Conservation (phyloP, 306 rosid genomes). For the Lablab purpureus region DNA sequence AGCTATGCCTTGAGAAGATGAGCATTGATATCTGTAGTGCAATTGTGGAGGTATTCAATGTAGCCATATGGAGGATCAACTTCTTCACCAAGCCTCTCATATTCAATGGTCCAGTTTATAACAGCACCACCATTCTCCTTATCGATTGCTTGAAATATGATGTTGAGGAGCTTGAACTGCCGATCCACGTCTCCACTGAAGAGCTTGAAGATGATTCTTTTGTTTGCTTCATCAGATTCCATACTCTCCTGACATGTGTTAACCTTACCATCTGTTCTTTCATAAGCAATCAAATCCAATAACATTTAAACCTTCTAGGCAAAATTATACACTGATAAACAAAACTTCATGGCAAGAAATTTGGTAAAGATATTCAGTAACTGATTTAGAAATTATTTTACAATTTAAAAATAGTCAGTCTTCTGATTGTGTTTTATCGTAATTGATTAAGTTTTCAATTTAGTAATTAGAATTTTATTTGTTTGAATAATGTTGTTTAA, state of each 20-base stretch:
- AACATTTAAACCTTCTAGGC: too few species aligned
- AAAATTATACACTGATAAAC: too few species aligned
- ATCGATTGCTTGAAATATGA: not conserved
- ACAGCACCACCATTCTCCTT: not conserved
- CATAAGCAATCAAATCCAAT: too few species aligned
- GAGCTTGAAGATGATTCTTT: not conserved
- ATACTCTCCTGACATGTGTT: constrained; percentile 7
- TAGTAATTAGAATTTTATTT: too few species aligned
- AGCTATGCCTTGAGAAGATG: constrained; percentile 39
- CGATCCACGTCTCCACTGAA: not conserved
- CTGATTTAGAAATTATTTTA: too few species aligned
- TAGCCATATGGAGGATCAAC: constrained; percentile 45
- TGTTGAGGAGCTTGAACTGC: not conserved
- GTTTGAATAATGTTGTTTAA: too few species aligned
- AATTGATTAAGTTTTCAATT: too few species aligned
- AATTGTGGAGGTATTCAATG: not conserved
- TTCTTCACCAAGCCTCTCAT: constrained; percentile 33
- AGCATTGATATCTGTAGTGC: constrained; percentile 40
- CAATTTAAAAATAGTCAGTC: too few species aligned
- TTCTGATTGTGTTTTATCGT: too few species aligned
- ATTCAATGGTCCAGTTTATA: constrained; percentile 43
- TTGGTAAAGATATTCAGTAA: too few species aligned
- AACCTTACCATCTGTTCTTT: constrained; percentile 23
- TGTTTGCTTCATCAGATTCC: constrained; percentile 27
- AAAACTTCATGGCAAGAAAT: too few species aligned